phyloP scores from a whole-genome alignment of 495 filamentous ascomycete genomes.

The Penicillium goetzii region DNA sequence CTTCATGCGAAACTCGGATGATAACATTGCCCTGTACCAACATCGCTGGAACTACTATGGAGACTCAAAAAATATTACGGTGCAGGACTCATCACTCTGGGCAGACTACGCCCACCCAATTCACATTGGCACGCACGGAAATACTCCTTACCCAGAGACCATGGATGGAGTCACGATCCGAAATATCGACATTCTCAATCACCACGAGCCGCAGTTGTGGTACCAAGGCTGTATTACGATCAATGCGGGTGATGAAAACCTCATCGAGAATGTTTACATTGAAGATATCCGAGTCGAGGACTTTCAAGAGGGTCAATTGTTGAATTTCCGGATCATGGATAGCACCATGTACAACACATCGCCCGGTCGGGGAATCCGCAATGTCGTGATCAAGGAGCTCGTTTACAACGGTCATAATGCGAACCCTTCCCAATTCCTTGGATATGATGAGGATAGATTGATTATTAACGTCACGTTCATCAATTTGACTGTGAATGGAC shows the following conservation, averaged over 20 bases:
- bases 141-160: neutral
- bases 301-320: neutral
- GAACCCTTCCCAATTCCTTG: neutral
- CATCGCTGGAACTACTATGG: constrained; percentile 1
- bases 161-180: neutral
- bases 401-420: constrained; percentile 2
- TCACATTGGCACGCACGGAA: neutral
- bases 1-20: neutral
- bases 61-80: neutral
- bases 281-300: neutral
- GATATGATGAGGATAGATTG: neutral
- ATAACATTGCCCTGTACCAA: neutral
- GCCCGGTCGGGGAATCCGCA: neutral
- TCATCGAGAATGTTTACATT: neutral
- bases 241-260: neutral
- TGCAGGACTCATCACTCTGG: neutral
- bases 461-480: neutral
- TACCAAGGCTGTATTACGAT: neutral
- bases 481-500: neutral
- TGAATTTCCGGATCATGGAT: neutral
- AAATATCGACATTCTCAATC: constrained; percentile 3
- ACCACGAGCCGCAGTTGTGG: constrained; percentile 2
- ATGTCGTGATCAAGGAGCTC: neutral
- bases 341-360: neutral
- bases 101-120: neutral